Conservation (phyloP, 371 early-diverging fungal species). For the Saksenaea vasiformis region DNA sequence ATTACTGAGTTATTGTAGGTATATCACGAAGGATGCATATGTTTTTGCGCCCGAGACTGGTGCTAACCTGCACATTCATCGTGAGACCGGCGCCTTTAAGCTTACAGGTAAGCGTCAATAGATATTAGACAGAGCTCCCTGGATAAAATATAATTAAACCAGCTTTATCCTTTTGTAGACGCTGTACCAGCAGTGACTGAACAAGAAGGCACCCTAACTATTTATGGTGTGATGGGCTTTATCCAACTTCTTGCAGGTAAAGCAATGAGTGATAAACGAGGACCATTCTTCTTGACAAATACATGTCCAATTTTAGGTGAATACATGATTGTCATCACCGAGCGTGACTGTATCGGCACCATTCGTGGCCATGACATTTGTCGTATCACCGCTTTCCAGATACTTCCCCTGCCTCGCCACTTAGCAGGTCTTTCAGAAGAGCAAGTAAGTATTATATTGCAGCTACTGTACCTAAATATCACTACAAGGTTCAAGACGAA, state of each 20-base stretch:
- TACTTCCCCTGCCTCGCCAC: slow-evolving; percentile 71
- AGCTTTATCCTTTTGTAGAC: neutral
- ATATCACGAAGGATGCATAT: slow-evolving; percentile 22
- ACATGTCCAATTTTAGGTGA: slow-evolving; percentile 20
- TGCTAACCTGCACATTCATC: slow-evolving; percentile 15
- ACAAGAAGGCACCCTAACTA: neutral
- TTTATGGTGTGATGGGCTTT: slow-evolving; percentile 31
- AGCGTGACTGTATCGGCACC: slow-evolving; percentile 68
- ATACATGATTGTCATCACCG: slow-evolving; percentile 79
- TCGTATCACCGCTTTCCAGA: slow-evolving; percentile 68
- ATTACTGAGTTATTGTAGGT: slow-evolving; percentile 3
- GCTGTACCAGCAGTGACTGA: neutral
- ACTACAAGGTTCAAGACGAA: slow-evolving; percentile 51
- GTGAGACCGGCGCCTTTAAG: neutral
- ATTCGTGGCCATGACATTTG: slow-evolving; percentile 73
- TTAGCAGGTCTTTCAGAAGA: slow-evolving; percentile 21
- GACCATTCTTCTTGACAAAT: neutral
- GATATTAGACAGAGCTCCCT: neutral
- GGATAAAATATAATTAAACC: slow-evolving; percentile 6
- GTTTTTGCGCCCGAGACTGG: slow-evolving; percentile 21
- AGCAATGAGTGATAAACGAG: neutral
- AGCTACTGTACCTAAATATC: neutral
- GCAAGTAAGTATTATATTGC: slow-evolving; percentile 1
- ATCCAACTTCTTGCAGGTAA: slow-evolving; percentile 28
- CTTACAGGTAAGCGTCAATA: neutral